Base-by-base conservation (phyloP, 2,329 filamentous ascomycete genomes). In the Mycogone perniciosa region DNA sequence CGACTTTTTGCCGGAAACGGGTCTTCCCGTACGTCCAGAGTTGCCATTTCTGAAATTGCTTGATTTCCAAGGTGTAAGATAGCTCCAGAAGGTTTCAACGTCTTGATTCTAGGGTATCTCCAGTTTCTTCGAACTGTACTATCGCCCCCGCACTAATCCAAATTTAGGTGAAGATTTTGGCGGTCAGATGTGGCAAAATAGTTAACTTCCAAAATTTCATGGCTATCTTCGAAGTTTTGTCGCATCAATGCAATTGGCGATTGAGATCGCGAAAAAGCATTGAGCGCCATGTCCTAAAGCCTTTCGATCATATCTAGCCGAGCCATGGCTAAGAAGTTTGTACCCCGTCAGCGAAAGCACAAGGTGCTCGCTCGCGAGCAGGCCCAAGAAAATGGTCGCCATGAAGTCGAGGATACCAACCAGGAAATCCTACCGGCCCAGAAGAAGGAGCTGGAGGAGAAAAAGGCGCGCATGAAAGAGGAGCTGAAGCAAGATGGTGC, bases 1-100 rank as follows among this genome's bases (percentile, higher is more conserved):
- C 77, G 83, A 2, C 81, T 84, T 8, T 73, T 70, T 4, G 84
- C 86, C 11, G 88, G 88, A 61, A 88, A 96, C 0, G 80, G 71
- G n/a, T 80, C 75, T 41, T 71, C 64, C 37, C 69, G 67, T 10
- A 80, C 62, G 13, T 71, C 70, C 30, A 58, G 64, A 20, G 60
- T 59, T 40, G 66, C 68, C 76, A 74, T 79, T 47, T 46, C 43
- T 4, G 43, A 44, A 35, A 34, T 43, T 42, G 13, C 11, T 31
- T 4, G 31, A 13, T 33, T 5, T 39, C 29, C 9, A 30, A 40
- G 44, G 9, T 53, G 13, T 26, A 53, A 46, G 51, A 46, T 53
- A 53, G 48, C 29, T 30, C 30, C 31, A 20, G 20, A 26, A 41
- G 6, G 6, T 41, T 9, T 13, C 20, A 13, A 26, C 7, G 7